These are phyloP conservation scores for Saccharomyces hybrid DNA, from an alignment of 1,139 yeast species.

Conservation along the genomic window DNA sequence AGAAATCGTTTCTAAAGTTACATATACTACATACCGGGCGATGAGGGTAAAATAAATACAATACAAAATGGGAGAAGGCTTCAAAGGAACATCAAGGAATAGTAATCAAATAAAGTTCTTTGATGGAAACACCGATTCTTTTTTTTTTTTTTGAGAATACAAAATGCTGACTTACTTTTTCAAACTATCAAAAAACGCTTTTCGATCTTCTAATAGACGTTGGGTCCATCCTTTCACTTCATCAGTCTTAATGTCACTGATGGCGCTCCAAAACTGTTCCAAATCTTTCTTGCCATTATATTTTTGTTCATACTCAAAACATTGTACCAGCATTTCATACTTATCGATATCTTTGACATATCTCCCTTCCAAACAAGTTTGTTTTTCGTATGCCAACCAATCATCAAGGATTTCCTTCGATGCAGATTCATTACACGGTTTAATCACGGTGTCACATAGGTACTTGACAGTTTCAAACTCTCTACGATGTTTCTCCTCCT, in stretches of 20 bases:
- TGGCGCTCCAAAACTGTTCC: slow-evolving; percentile 62
- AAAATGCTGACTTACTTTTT: background rate
- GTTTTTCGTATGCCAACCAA: slow-evolving; percentile 89
- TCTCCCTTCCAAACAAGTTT: slow-evolving; percentile 73
- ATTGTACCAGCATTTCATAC: slow-evolving; percentile 84
- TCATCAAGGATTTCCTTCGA: slow-evolving; percentile 61
- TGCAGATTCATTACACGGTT: slow-evolving; percentile 55
- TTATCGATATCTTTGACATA: slow-evolving; percentile 94
- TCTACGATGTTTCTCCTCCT: slow-evolving; percentile 70
- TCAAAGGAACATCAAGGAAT: background rate
- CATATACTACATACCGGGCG: background rate
- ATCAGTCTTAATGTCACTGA: slow-evolving; percentile 57
- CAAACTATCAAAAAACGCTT: slow-evolving; percentile 28
- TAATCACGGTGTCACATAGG: slow-evolving; percentile 48
- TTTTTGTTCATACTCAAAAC: slow-evolving; percentile 79
- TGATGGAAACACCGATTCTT: background rate
- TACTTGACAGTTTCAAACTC: slow-evolving; percentile 71
- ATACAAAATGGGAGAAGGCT: background rate
- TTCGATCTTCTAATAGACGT: slow-evolving; percentile 54
- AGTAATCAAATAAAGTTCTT: background rate
- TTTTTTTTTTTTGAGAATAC: background rate
- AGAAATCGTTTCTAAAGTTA: background rate
- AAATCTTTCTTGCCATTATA: slow-evolving; percentile 51
- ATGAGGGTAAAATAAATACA: background rate
- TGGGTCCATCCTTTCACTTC: slow-evolving; percentile 71